A percentile compares a stretch with the other conserved stretches of the same genome.
phyloP scores from a whole-genome alignment of 176 grass and related monocot species.

The Lolium rigidum region DNA sequence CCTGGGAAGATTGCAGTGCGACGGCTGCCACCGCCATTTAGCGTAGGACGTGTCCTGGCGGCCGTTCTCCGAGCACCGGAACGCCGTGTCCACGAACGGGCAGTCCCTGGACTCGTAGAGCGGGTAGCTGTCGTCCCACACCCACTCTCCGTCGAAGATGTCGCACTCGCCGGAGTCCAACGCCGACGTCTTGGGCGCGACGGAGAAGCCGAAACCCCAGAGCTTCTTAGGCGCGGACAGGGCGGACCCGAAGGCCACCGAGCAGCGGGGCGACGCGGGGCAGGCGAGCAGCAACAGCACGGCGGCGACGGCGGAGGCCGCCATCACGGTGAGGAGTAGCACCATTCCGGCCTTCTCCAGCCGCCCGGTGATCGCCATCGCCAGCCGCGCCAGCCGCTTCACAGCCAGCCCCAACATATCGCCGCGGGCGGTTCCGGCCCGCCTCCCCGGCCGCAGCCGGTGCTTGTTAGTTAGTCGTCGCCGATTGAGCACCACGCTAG shows the following conservation, averaged over 20 bases:
- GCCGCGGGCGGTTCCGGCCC: no score
- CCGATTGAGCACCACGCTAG: no score
- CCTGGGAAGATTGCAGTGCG: conserved; percentile 80
- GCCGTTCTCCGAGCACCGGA: conserved; percentile 92
- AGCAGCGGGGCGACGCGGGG: no score
- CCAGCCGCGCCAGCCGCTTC: no score
- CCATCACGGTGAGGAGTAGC: no score
- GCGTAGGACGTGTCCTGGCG: conserved; percentile 69
- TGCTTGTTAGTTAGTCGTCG: no score
- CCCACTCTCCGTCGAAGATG: conserved; percentile 90
- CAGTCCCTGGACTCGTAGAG: conserved; percentile 81
- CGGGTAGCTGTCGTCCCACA: conserved; percentile 77
- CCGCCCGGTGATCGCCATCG: no score
- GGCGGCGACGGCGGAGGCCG: no score
- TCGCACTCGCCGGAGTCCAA: conserved; percentile 63
- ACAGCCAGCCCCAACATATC: no score
- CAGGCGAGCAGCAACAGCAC: no score
- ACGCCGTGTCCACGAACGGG: conserved; percentile 74
- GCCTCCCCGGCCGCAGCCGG: no score
- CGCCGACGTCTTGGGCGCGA: neutral
- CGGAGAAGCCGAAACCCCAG: conserved; percentile 35
- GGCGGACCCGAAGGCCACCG: conserved; percentile 22
- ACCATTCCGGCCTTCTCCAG: no score
- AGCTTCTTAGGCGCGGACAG: conserved; percentile 24
- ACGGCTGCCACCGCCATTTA: conserved; percentile 86